Base-by-base conservation (phyloP, 768 basidiomycete genomes). In the Asterophora lycoperdoides region DNA sequence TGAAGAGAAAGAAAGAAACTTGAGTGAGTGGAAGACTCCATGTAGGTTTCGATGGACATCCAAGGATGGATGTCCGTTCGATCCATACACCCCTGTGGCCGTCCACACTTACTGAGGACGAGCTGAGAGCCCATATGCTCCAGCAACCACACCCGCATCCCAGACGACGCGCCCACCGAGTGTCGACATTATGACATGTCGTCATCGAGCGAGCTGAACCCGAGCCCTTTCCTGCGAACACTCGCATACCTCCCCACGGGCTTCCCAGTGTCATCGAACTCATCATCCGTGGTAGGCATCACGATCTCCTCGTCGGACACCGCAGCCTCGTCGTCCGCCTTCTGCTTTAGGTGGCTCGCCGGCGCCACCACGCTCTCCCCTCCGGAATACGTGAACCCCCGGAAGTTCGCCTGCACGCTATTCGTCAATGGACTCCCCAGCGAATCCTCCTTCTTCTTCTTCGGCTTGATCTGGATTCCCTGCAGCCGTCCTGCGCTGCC, bases 361-460 rank as follows among this genome's bases (percentile, higher is more conserved):
- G 72, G 67, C 9, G 69, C 72, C 5, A 73, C 64, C 26, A 87
- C 65, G 48, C 81, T 83, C 70, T 87, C 85, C 19, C 83, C 84
- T 42, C 86, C 87, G 23, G 81, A 83, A 62, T 85, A 91, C 7
- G 89, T 94, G 75, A 98, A 98, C 15, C 95, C 95, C 39, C 86
- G 79, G 68, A 98, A 98, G 64, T 96, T 93, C 71, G 94, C 94
- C 71, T 98, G 94, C 39, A 97, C 89, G 61, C 86, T 90, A 64
- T 74, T 90, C 54, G 93, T 94, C 61, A 97, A 72, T 34, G 90
- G 92, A 28, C 78, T 83, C 9, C 80, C 83, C 26, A 63, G 64
- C 13, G 65, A 70, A 15, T 71, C 70, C 54, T 68, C 69, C 64
- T 71, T 76, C 61, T 68, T 72, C 65, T 68, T 70, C 53, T 71